Evolutionary conservation across 2,329 filamentous ascomycete genomes (phyloP).

Genomic region (Aspergillus fumigatus): DNA sequence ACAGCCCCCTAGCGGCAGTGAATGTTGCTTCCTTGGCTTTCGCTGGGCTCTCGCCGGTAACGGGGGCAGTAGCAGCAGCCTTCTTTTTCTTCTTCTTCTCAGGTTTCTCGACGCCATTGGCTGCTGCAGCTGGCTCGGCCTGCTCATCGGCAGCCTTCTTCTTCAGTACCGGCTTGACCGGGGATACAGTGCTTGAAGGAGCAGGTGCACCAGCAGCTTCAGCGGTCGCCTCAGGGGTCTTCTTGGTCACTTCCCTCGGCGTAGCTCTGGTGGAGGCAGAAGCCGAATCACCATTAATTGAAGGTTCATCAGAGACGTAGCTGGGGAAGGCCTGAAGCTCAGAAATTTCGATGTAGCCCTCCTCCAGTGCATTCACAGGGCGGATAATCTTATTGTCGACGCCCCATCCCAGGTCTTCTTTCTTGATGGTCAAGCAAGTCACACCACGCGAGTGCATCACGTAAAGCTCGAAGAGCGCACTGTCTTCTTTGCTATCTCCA

Average conservation of each 20-base stretch:
- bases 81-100: constrained; percentile 71
- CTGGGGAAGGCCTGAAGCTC: constrained; percentile 56
- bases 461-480: constrained; percentile 86
- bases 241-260: constrained; percentile 39
- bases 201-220: constrained; percentile 20
- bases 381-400: constrained; percentile 82
- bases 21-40: constrained; percentile 41
- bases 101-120: constrained; percentile 48
- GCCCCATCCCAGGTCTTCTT: constrained; percentile 87
- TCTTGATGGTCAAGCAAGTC: constrained; percentile 81
- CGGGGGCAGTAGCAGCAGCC: constrained; percentile 22
- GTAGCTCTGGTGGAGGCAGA: constrained; percentile 33
- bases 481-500: constrained; percentile 57
- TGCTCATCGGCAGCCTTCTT: constrained; percentile 40
- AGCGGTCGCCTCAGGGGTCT: constrained; percentile 29
- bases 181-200: constrained; percentile 30
- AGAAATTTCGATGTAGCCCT: constrained; percentile 69
- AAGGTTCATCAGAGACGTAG: constrained; percentile 37
- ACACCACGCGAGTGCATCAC: constrained; percentile 97
- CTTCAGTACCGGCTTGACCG: constrained; percentile 36
- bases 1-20: constrained; percentile 9
- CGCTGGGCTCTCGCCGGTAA: constrained; percentile 41
- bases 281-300: constrained; percentile 42
- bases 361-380: constrained; percentile 69
- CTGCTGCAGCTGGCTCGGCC: constrained; percentile 19